Conservation (phyloP, 352 stramenopile genomes). For the Elongisporangium anandrum region DNA sequence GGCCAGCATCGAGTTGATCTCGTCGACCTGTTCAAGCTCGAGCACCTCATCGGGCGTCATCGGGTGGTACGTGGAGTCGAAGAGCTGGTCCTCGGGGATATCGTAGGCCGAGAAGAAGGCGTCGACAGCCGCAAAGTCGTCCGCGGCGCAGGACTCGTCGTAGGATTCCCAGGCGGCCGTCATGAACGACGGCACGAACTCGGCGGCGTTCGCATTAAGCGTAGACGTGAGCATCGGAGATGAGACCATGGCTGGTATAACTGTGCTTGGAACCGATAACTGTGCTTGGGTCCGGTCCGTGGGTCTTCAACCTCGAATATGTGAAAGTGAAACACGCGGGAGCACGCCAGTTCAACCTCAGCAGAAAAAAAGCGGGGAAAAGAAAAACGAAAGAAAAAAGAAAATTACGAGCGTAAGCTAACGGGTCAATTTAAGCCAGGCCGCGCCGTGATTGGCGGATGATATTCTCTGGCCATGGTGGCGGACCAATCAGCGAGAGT, state of each 20-base stretch:
- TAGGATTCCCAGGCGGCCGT: neutral
- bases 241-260: constrained; percentile 20
- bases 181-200: constrained; percentile 55
- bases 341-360: neutral
- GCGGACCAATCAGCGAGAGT: neutral
- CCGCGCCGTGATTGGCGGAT: neutral
- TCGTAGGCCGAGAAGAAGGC: constrained; percentile 39
- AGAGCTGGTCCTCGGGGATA: constrained; percentile 76
- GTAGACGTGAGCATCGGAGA: constrained; percentile 33
- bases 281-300: neutral
- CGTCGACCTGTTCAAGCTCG: constrained; percentile 74
- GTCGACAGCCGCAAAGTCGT: constrained; percentile 67
- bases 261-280: neutral
- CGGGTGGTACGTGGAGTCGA: constrained; percentile 61
- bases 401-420: neutral
- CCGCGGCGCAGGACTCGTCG: constrained; percentile 37
- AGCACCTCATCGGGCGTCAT: constrained; percentile 49
- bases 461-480: neutral
- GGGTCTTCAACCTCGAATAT: neutral
- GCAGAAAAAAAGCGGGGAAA: neutral
- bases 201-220: constrained; percentile 47
- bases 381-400: neutral
- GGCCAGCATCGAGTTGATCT: constrained; percentile 74
- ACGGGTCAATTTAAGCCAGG: neutral
- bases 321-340: neutral